Percentiles rank a stretch among this genome's conserved stretches.
phyloP scores from a whole-genome alignment of 495 filamentous ascomycete genomes.

The Neurospora sp. region DNA sequence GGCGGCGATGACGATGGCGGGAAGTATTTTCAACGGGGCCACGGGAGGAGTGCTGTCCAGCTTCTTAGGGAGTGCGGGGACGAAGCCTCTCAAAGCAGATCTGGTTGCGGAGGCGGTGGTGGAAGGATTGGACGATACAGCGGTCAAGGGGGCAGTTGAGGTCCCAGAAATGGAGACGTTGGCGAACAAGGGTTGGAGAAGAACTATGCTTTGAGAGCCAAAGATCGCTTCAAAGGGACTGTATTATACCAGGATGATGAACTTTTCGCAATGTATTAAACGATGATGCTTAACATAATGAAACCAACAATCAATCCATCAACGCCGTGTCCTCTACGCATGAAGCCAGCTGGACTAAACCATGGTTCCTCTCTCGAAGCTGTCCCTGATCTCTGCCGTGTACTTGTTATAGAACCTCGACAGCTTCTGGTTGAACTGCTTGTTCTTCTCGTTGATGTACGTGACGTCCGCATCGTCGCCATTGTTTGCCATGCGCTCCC shows the following conservation, averaged over 20 bases:
- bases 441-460: constrained; percentile 99
- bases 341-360: constrained; percentile 37
- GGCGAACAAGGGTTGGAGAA: constrained; percentile 69
- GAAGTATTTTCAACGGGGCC: constrained; percentile 59
- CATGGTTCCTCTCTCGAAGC: constrained; percentile 93
- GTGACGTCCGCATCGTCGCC: constrained; percentile 80
- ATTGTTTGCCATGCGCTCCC: constrained; percentile 63
- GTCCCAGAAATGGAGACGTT: constrained; percentile 61
- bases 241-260: constrained; percentile 13
- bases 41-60: constrained; percentile 63
- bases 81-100: constrained; percentile 81
- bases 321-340: background rate
- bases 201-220: constrained; percentile 56
- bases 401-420: constrained; percentile 97
- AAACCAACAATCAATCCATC: constrained; percentile 5
- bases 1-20: constrained; percentile 59
- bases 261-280: background rate
- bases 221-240: constrained; percentile 12
- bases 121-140: constrained; percentile 62
- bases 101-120: constrained; percentile 75
- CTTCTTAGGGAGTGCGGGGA: constrained; percentile 71
- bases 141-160: constrained; percentile 58
- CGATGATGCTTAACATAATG: constrained; percentile 1
- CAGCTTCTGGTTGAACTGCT: constrained; percentile 98
- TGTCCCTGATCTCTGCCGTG: constrained; percentile 92